phyloP scores from a whole-genome alignment of 2,329 filamentous ascomycete species.

The Pezicula neosporulosa region DNA sequence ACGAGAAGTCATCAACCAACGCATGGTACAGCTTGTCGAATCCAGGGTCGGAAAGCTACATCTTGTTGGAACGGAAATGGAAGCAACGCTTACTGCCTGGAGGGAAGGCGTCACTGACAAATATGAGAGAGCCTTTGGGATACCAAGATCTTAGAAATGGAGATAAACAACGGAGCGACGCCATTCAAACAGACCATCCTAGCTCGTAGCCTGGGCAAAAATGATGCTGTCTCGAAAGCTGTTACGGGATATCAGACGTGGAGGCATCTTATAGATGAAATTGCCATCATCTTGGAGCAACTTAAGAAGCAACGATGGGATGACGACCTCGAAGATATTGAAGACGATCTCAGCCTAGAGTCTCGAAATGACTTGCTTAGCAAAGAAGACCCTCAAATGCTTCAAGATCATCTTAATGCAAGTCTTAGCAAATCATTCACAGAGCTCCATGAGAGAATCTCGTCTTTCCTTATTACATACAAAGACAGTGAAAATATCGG shows the following conservation, averaged over 20 bases:
- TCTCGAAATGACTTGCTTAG: constrained; percentile 64
- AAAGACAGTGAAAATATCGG: constrained; percentile 45
- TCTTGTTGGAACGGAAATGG: constrained; percentile 61
- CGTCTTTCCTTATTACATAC: constrained; percentile 44
- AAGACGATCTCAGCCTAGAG: constrained; percentile 69
- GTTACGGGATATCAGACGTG: constrained; percentile 67
- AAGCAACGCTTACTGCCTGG: constrained; percentile 59
- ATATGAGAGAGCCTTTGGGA: constrained; percentile 64
- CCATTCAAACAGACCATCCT: constrained; percentile 68
- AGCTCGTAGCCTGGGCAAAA: constrained; percentile 69
- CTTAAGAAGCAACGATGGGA: constrained; percentile 72
- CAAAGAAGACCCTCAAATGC: constrained; percentile 63
- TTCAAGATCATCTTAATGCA: constrained; percentile 56
- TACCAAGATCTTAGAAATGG: constrained; percentile 56
- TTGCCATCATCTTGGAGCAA: constrained; percentile 58
- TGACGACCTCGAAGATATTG: constrained; percentile 65
- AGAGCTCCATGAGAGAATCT: constrained; percentile 53
- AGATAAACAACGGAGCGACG: constrained; percentile 61
- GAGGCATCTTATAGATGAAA: constrained; percentile 68
- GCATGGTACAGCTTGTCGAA: constrained; percentile 61
- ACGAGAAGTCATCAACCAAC: constrained; percentile 64
- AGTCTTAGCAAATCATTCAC: constrained; percentile 55
- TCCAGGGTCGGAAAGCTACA: constrained; percentile 61
- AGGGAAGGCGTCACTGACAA: constrained; percentile 46
- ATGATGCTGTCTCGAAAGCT: constrained; percentile 59